These are phyloP conservation scores for Petrea volubilis DNA, from an alignment of 257 asterid species.

Conservation along the genomic window DNA sequence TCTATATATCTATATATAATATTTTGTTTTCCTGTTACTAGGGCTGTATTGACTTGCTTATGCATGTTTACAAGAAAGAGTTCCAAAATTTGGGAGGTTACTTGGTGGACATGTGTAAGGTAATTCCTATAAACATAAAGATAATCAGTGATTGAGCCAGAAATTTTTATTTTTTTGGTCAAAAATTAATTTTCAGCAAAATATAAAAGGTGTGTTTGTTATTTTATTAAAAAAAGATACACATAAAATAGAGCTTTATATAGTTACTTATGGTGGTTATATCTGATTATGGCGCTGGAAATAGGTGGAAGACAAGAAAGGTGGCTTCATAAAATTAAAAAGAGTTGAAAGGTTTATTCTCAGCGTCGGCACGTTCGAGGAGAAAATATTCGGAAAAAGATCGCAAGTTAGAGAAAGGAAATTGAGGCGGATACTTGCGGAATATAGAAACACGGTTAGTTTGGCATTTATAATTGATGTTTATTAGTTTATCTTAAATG, in stretches of 20 bases:
- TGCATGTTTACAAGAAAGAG: conserved; percentile 55
- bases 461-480: background rate
- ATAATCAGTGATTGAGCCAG: too few relatives aligned
- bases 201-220: too few relatives aligned
- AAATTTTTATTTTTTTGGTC: too few relatives aligned
- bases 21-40: conserved; percentile 10
- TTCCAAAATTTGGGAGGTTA: conserved; percentile 60
- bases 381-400: conserved; percentile 57
- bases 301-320: conserved; percentile 40
- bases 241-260: too few relatives aligned
- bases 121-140: conserved; percentile 24
- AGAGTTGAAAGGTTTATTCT: conserved; percentile 56
- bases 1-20: background rate
- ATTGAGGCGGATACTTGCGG: conserved; percentile 30
- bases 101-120: conserved; percentile 54
- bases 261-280: too few relatives aligned
- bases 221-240: too few relatives aligned
- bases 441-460: conserved; percentile 39
- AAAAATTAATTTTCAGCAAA: too few relatives aligned
- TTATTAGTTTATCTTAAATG: background rate
- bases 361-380: conserved; percentile 51
- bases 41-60: conserved; percentile 56
- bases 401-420: conserved; percentile 28
- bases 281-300: conserved; percentile 2
- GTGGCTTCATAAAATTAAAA: conserved; percentile 37